phyloP scores from a whole-genome alignment of 176 grass and related monocot species.

The Raddia guianensis region DNA sequence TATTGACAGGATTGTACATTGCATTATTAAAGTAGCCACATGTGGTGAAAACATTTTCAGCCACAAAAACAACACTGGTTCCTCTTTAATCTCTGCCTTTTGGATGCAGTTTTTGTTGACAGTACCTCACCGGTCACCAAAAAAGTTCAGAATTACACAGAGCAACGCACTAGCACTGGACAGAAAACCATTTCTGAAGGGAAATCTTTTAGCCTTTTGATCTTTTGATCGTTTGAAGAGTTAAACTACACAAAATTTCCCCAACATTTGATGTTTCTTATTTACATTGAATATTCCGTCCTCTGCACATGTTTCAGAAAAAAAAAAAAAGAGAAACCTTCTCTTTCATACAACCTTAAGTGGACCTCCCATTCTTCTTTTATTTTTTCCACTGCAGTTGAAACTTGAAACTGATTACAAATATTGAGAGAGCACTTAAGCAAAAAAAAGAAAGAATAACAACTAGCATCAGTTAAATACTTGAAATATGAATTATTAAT shows the following conservation, averaged over 20 bases:
- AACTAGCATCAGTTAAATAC: background rate
- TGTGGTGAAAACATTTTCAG: background rate
- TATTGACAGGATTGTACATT: background rate
- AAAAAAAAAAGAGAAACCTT: background rate
- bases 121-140: background rate
- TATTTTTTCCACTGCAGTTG: background rate
- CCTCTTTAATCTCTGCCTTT: background rate
- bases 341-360: constrained; percentile 1
- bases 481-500: background rate
- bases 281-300: background rate
- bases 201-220: no score
- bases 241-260: background rate
- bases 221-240: background rate
- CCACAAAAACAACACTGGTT: background rate
- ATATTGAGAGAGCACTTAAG: background rate
- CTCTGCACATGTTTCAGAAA: background rate
- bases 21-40: background rate
- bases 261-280: background rate
- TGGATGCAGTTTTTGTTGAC: background rate
- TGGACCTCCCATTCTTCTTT: constrained; percentile 5
- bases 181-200: background rate
- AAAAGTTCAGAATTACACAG: background rate
- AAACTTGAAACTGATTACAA: constrained; percentile 13
- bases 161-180: background rate
- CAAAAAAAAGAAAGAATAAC: background rate